Conservation (phyloP, 1,139 yeast species). For the Suhomyces coccinellae region DNA sequence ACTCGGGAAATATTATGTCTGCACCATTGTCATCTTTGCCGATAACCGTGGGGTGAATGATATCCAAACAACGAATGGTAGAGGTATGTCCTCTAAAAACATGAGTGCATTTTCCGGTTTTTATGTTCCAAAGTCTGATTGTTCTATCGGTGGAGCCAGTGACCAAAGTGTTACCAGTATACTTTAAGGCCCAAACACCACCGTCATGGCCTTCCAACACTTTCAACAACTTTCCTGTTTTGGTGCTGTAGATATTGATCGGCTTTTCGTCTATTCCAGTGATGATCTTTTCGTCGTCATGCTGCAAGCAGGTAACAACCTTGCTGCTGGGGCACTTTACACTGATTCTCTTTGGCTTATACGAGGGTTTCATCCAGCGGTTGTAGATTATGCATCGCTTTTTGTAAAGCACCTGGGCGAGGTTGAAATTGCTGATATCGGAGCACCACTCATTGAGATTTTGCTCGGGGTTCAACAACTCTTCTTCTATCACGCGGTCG, state of each 20-base stretch:
- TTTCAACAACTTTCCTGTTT: constrained; percentile 65
- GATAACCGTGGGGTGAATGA: constrained; percentile 63
- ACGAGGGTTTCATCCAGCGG: constrained; percentile 82
- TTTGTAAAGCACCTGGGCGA: constrained; percentile 61
- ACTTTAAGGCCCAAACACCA: constrained; percentile 98
- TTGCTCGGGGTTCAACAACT: constrained; percentile 29
- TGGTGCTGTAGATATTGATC: constrained; percentile 78
- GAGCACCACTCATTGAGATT: constrained; percentile 37
- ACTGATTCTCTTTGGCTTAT: constrained; percentile 67
- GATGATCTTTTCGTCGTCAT: constrained; percentile 86
- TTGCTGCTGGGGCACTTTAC: constrained; percentile 69
- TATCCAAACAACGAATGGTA: constrained; percentile 87
- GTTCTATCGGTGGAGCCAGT: constrained; percentile 61
- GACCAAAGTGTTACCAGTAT: constrained; percentile 67
- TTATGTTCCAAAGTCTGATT: constrained; percentile 60
- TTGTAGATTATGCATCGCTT: constrained; percentile 63
- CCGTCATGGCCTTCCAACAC: constrained; percentile 90
- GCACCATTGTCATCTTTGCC: constrained; percentile 63
- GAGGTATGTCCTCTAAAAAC: constrained; percentile 84
- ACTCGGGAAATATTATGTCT: constrained; percentile 61
- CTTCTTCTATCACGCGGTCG: constrained; percentile 36
- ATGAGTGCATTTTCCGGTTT: constrained; percentile 57
- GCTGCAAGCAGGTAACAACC: constrained; percentile 92
- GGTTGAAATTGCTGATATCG: constrained; percentile 20
- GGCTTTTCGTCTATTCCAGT: constrained; percentile 91